Evolutionary conservation across 495 filamentous ascomycete genomes (phyloP).

Genomic region (Trichoderma erinaceum): DNA sequence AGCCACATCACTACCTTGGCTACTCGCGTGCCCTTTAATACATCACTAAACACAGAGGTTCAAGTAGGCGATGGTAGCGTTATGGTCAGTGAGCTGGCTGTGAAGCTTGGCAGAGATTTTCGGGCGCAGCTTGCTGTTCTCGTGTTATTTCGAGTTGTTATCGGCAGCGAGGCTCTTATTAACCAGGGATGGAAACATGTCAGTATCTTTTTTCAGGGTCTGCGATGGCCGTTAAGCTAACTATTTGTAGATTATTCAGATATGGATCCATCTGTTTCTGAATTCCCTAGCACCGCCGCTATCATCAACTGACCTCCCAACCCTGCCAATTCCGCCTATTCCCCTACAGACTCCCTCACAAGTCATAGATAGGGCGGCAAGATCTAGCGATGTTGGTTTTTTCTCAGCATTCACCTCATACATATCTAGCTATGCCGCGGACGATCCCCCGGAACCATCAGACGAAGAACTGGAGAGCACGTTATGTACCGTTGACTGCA

Average conservation of each 20-base stretch:
- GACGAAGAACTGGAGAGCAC: slow-evolving; percentile 97
- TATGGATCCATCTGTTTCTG: slow-evolving; percentile 91
- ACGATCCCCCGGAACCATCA: slow-evolving; percentile 94
- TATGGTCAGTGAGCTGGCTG: slow-evolving; percentile 97
- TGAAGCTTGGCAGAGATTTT: slow-evolving; percentile 92
- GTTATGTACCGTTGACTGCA: slow-evolving; percentile 85
- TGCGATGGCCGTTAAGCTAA: slow-evolving; percentile 16
- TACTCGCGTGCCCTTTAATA: slow-evolving; percentile 67
- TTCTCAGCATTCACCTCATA: slow-evolving; percentile 93
- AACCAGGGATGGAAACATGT: slow-evolving; percentile 78
- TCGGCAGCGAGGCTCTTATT: slow-evolving; percentile 72
- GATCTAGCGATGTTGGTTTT: slow-evolving; percentile 70
- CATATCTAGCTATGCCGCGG: slow-evolving; percentile 95
- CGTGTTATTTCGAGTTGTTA: slow-evolving; percentile 84
- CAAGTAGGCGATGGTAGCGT: slow-evolving; percentile 87
- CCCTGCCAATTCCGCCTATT: slow-evolving; percentile 73
- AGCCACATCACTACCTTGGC: slow-evolving; percentile 85
- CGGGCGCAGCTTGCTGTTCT: slow-evolving; percentile 89
- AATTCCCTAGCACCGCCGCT: slow-evolving; percentile 89
- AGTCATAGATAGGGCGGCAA: slow-evolving; percentile 80
- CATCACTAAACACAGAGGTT: slow-evolving; percentile 89
- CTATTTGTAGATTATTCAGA: slow-evolving; percentile 64
- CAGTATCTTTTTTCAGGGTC: slow-evolving; percentile 29
- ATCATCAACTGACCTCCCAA: slow-evolving; percentile 62
- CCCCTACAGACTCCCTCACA: slow-evolving; percentile 87